These are phyloP conservation scores for Colletotrichum abscissum DNA, from an alignment of 2,329 filamentous ascomycete genomes.

Conservation along the genomic window DNA sequence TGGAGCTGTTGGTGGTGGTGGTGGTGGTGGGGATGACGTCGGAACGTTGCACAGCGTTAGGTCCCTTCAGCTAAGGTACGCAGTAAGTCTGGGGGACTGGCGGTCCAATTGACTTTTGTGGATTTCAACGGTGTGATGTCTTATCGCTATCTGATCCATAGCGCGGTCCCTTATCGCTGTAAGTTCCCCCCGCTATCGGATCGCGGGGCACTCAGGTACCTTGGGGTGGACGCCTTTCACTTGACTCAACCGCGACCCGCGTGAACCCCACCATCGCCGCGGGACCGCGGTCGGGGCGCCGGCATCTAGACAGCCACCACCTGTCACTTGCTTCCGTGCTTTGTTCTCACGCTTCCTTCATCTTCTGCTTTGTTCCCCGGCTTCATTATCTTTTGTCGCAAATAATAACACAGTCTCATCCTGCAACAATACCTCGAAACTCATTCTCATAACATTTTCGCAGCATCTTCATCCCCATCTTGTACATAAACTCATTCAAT, in stretches of 20 bases:
- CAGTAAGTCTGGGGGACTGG: background rate
- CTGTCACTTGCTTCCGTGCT: background rate
- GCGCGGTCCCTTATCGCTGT: background rate
- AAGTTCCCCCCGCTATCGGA: slow-evolving; percentile 15
- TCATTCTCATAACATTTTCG: background rate
- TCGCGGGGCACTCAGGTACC: background rate
- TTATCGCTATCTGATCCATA: background rate
- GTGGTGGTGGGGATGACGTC: slow-evolving; percentile 21
- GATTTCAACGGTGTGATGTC: background rate
- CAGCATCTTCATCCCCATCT: background rate
- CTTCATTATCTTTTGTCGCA: background rate
- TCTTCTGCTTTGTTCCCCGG: background rate
- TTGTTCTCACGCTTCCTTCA: slow-evolving; percentile 6
- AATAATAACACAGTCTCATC: background rate
- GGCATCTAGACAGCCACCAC: background rate
- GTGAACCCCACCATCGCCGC: slow-evolving; percentile 1
- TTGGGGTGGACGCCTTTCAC: background rate
- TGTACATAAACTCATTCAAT: too few relatives aligned
- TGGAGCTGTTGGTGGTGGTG: background rate
- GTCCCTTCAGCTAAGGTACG: background rate
- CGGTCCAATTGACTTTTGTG: slow-evolving; percentile 6
- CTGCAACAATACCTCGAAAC: too few relatives aligned
- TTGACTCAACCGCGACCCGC: slow-evolving; percentile 21
- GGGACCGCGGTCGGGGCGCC: slow-evolving; percentile 16
- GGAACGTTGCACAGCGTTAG: background rate